These are phyloP conservation scores for Chrysanthemum lavandulifolium DNA, from an alignment of 129 eudicot species.

Conservation along the genomic window DNA sequence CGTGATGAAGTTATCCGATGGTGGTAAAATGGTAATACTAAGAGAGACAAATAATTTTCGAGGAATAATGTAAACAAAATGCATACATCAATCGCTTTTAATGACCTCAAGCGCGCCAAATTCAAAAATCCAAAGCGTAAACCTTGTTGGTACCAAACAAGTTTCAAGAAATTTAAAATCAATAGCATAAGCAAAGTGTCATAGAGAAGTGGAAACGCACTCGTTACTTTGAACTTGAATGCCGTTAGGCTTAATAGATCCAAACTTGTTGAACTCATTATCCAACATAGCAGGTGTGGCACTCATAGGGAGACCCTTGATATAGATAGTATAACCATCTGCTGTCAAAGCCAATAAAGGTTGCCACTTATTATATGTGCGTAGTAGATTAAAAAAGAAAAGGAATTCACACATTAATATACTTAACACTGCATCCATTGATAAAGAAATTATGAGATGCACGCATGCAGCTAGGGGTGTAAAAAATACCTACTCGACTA, in stretches of 20 bases:
- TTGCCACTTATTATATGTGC: no score
- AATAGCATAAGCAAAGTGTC: neutral
- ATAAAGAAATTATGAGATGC: no score
- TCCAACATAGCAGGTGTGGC: slow-evolving; percentile 59
- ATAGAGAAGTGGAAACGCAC: slow-evolving; percentile 35
- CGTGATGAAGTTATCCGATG: no score
- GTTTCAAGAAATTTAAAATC: slow-evolving; percentile 20
- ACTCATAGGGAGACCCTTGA: slow-evolving; percentile 64
- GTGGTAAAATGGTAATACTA: no score
- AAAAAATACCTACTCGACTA: no score
- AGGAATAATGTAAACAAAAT: neutral
- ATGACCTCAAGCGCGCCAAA: slow-evolving; percentile 76
- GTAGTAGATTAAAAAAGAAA: no score
- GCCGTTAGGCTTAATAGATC: slow-evolving; percentile 73
- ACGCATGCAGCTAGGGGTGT: no score
- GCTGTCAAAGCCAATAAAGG: slow-evolving; percentile 37
- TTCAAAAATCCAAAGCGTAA: slow-evolving; percentile 93
- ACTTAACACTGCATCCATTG: no score
- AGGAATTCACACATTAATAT: no score
- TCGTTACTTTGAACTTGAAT: slow-evolving; percentile 83
- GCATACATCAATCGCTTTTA: slow-evolving; percentile 79
- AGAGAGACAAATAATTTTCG: no score
- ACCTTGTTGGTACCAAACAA: slow-evolving; percentile 60
- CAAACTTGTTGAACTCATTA: slow-evolving; percentile 73
- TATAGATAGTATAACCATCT: slow-evolving; percentile 70